Conservation (phyloP, 2,329 filamentous ascomycete species). For the Colletotrichum gloeosporioides region DNA sequence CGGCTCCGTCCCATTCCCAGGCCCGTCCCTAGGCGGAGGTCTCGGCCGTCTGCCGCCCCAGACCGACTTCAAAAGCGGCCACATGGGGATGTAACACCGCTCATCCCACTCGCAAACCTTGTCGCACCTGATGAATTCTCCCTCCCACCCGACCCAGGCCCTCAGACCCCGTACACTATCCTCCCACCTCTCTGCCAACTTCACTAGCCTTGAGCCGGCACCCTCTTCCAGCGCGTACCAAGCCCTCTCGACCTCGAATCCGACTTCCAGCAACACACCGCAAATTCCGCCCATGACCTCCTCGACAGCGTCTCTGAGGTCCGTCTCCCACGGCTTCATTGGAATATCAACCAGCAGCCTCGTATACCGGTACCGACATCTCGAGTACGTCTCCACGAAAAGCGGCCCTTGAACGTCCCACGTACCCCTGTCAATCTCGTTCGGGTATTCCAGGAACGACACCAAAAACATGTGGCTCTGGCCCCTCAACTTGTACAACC, state of each 20-base stretch:
- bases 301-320: slow-evolving; percentile 43
- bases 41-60: slow-evolving; percentile 16
- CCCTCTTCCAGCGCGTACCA: slow-evolving; percentile 36
- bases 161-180: slow-evolving; percentile 44
- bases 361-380: slow-evolving; percentile 47
- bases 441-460: slow-evolving; percentile 50
- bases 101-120: slow-evolving; percentile 47
- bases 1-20: slow-evolving; percentile 15
- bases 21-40: not conserved
- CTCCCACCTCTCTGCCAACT: slow-evolving; percentile 27
- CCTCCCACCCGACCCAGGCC: slow-evolving; percentile 57
- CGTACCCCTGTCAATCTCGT: slow-evolving; percentile 15
- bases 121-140: slow-evolving; percentile 46
- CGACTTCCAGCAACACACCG: slow-evolving; percentile 43
- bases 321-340: slow-evolving; percentile 37
- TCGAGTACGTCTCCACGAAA: slow-evolving; percentile 41
- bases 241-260: slow-evolving; percentile 43
- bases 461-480: slow-evolving; percentile 49
- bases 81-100: slow-evolving; percentile 56
- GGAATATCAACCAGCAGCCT: slow-evolving; percentile 34
- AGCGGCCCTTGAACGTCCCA: slow-evolving; percentile 38
- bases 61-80: slow-evolving; percentile 40
- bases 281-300: slow-evolving; percentile 47
- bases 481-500: slow-evolving; percentile 37
- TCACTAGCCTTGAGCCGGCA: not conserved